A percentile compares a stretch with the other conserved stretches of the same genome.
phyloP scores from a whole-genome alignment of 768 basidiomycete genomes.

The Cystoderma amianthinum region DNA sequence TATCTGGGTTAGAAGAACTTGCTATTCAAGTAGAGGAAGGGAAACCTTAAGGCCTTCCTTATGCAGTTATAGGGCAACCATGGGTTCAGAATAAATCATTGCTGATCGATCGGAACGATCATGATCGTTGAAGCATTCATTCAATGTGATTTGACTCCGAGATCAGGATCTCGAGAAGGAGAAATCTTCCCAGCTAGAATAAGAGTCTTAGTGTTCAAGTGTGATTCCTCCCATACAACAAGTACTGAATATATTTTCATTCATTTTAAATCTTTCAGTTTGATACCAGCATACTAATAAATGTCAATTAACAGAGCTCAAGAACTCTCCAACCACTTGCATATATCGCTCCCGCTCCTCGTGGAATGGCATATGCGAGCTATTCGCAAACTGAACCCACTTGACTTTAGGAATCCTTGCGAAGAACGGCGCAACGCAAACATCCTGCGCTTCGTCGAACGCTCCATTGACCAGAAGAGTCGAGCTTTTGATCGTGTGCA shows the following conservation, averaged over 20 bases:
- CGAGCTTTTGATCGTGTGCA: constrained; percentile 26
- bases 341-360: constrained; percentile 33
- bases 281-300: no score
- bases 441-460: constrained; percentile 31
- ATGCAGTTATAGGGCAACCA: constrained; percentile 1
- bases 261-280: no score
- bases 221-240: no score
- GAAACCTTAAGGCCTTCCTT: not conserved
- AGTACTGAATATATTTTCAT: no score
- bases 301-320: no score
- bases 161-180: no score
- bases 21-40: constrained; percentile 77
- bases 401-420: constrained; percentile 26
- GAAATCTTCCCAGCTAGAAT: no score
- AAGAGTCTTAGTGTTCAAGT: no score
- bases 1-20: constrained; percentile 81
- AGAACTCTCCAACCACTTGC: constrained; percentile 22
- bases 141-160: no score
- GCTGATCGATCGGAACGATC: no score
- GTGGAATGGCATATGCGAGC: constrained; percentile 30
- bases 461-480: constrained; percentile 33
- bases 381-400: constrained; percentile 34
- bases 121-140: no score
- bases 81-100: no score
- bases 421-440: constrained; percentile 26